Base-by-base conservation (phyloP, 2,329 filamentous ascomycete species). In the Verticillium longisporum region DNA sequence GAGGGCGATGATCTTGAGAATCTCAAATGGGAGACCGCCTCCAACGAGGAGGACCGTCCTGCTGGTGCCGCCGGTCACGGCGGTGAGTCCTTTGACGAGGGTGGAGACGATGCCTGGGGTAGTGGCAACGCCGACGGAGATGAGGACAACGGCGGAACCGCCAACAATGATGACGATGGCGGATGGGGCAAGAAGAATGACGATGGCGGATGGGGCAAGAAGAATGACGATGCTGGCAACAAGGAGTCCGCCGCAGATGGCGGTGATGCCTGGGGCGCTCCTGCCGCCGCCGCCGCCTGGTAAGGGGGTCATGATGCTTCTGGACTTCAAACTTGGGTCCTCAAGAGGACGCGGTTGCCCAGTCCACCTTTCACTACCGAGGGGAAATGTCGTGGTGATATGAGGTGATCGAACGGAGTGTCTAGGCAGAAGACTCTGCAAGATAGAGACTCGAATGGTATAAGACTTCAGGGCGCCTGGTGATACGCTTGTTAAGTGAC, bases 11-110 rank as follows among this genome's bases (percentile, higher is more conserved):
- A 55, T 3, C n/a, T 61, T n/a, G 59, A 63, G 55, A 76, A 83
- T 21, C 74, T 83, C 21, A 80, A 81, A 66, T 84, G 85, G 56
- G 83, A 85, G 67, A 80, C 79, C 0, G 82, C 83, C 58, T 82
- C 80, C 0, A 82, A 84, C 65, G 83, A 77, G 41, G 82, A 84
- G 56, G 57, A 59, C 13, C 57, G 57, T 34, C 74, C 72, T 1
- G 67, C 71, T 61, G 66, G 67, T 15, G 68, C 61, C 57, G 68
- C 73, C 18, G 59, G 32, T 37, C 56, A 36, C 32, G 58, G 61
- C 7, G 57, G 62, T 53, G 67, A 50, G 9, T 21, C 45, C 18
- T 50, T 50, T 1, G 68, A 67, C 18, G 57, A 41, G 18, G 62
- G 59, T 15, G 63, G 64, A 13, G 69, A 66, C 32, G 56, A 50